Evolutionary conservation across 2,329 filamentous ascomycete genomes (phyloP).

Genomic region (Colletotrichum sp.): DNA sequence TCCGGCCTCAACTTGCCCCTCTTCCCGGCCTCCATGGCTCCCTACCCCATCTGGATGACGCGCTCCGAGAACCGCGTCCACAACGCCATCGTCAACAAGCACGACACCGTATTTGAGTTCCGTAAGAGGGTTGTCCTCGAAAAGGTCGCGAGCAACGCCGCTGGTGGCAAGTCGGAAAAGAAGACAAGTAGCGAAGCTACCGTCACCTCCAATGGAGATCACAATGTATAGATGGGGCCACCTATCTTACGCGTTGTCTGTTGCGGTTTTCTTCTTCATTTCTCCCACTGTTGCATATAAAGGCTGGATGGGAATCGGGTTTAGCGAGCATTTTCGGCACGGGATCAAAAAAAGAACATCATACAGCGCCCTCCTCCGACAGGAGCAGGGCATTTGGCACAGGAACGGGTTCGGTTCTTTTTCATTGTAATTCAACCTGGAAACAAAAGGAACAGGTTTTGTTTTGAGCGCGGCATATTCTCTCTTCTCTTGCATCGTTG

Average conservation of each 20-base stretch:
- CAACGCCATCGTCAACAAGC: conserved; percentile 44
- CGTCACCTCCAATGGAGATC: conserved; percentile 8
- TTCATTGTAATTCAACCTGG: conserved; percentile 18
- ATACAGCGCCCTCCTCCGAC: not conserved
- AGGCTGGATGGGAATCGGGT: not conserved
- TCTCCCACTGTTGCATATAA: not conserved
- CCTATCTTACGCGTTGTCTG: not conserved
- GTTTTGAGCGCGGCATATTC: conserved; percentile 7
- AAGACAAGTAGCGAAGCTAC: conserved; percentile 16
- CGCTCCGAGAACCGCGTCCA: conserved; percentile 44
- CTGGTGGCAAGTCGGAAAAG: not conserved
- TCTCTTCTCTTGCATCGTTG: not conserved
- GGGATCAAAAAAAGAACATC: conserved; percentile 4
- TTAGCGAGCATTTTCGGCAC: conserved; percentile 19
- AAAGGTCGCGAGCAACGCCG: not conserved
- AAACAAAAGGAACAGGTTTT: conserved; percentile 2
- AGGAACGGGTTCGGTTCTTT: conserved; percentile 2
- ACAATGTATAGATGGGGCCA: not conserved
- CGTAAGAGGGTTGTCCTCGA: conserved; percentile 21
- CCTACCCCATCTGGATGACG: conserved; percentile 42
- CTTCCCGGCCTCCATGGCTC: conserved; percentile 55
- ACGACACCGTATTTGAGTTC: conserved; percentile 25
- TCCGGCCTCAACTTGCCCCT: conserved; percentile 54
- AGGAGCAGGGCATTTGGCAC: not conserved
- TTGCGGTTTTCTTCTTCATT: not conserved